Evolutionary conservation across 2,329 filamentous ascomycete genomes (phyloP).

Genomic region (Daldinia sp.): DNA sequence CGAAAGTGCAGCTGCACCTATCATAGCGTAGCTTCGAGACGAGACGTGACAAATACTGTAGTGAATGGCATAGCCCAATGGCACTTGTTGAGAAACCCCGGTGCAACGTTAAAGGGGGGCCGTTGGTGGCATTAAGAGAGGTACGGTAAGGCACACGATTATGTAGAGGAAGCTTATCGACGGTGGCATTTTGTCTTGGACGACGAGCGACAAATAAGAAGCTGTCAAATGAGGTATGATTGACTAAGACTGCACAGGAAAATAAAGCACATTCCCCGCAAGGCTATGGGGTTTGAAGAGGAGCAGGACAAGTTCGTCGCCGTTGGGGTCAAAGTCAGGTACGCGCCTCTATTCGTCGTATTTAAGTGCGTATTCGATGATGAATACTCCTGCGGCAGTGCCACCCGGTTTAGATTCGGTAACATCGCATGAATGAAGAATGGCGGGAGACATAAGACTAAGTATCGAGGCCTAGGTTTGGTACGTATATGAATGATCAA

Average conservation of each 20-base stretch:
- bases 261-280: conserved; percentile 34
- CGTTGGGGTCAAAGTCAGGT: conserved; percentile 24
- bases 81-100: conserved; percentile 32
- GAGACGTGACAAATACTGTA: conserved; percentile 26
- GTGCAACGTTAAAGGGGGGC: conserved; percentile 42
- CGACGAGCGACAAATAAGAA: conserved; percentile 23
- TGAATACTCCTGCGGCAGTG: conserved; percentile 35
- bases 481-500: conserved; percentile 8
- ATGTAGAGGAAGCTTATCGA: conserved; percentile 33
- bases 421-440: conserved; percentile 40
- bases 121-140: conserved; percentile 39
- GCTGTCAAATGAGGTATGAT: conserved; percentile 20
- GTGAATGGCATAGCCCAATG: conserved; percentile 40
- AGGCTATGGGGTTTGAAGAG: conserved; percentile 31
- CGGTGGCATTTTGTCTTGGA: conserved; percentile 32
- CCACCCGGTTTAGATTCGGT: conserved; percentile 39
- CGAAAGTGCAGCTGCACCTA: conserved; percentile 41
- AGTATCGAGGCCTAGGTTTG: conserved; percentile 6
- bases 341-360: conserved; percentile 23
- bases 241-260: conserved; percentile 21
- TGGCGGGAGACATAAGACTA: conserved; percentile 27
- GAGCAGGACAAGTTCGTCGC: conserved; percentile 23
- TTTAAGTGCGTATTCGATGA: conserved; percentile 27
- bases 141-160: conserved; percentile 29
- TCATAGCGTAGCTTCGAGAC: conserved; percentile 29